A percentile compares a stretch with the other conserved stretches of the same genome.
phyloP scores from a whole-genome alignment of 129 eudicot genomes.

The Helichrysum umbraculigerum region DNA sequence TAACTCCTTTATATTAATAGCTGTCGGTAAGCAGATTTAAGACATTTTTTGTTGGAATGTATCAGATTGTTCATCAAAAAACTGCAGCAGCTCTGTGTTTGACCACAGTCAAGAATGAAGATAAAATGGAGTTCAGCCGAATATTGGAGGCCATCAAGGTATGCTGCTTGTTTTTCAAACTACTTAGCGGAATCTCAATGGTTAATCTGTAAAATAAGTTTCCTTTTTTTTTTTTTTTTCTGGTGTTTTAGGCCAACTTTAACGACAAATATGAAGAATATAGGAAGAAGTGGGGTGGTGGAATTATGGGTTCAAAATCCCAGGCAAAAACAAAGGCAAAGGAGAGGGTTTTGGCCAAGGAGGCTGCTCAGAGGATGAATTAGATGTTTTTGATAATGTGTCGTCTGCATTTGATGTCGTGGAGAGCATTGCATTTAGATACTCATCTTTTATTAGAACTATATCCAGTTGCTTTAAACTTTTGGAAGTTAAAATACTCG shows the following conservation, averaged over 20 bases:
- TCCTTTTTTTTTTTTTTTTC: background rate
- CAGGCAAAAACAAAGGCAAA: conserved; percentile 93
- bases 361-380: conserved; percentile 88
- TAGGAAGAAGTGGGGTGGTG: conserved; percentile 98
- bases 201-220: background rate
- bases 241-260: conserved; percentile 65
- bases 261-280: conserved; percentile 87
- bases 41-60: background rate
- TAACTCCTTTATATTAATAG: no score
- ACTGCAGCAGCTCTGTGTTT: conserved; percentile 84
- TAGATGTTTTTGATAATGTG: conserved; percentile 33
- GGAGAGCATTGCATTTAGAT: conserved; percentile 17
- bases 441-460: background rate
- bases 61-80: conserved; percentile 89
- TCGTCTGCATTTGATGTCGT: conserved; percentile 17
- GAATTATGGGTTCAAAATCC: conserved; percentile 90
- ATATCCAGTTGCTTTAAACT: background rate
- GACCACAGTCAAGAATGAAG: conserved; percentile 91
- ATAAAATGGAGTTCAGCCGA: conserved; percentile 86
- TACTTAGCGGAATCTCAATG: no score
- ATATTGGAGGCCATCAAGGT: conserved; percentile 94
- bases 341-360: conserved; percentile 84
- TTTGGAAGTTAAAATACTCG: conserved; percentile 20
- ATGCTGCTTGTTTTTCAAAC: background rate
- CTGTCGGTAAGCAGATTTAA: background rate